phyloP scores from a whole-genome alignment of 345 rosid species.

The Litchi chinensis region DNA sequence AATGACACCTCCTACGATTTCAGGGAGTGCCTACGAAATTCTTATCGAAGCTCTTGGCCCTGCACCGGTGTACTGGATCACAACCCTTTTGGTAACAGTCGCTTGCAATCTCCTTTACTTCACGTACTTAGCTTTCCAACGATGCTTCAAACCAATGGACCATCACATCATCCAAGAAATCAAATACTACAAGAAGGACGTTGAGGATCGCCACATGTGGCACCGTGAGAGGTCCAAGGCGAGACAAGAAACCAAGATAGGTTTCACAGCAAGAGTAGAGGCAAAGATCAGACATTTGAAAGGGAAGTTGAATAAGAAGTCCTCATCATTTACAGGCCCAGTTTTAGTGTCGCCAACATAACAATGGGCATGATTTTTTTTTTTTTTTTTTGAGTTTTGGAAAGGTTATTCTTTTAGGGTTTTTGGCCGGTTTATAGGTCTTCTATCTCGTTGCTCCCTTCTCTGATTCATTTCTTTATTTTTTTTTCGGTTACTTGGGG shows the following conservation, averaged over 20 bases:
- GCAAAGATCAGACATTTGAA: constrained; percentile 81
- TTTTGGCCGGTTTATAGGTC: constrained; percentile 29
- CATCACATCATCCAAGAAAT: constrained; percentile 97
- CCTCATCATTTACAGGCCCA: constrained; percentile 29
- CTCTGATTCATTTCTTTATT: constrained; percentile 30
- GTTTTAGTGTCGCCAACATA: constrained; percentile 25
- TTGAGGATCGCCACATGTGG: constrained; percentile 82
- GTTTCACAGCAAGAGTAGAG: constrained; percentile 91
- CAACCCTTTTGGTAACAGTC: constrained; percentile 68
- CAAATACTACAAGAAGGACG: constrained; percentile 76
- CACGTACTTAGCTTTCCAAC: constrained; percentile 67
- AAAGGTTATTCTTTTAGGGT: constrained; percentile 14
- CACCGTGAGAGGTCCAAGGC: constrained; percentile 88
- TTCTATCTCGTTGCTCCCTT: constrained; percentile 13
- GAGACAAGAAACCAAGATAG: constrained; percentile 87
- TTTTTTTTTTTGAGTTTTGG: constrained; percentile 8
- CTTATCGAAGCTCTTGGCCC: constrained; percentile 84
- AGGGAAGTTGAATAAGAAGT: constrained; percentile 72
- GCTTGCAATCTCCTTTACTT: constrained; percentile 69
- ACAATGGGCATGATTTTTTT: constrained; percentile 18
- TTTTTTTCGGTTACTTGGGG: constrained; percentile 21
- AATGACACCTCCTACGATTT: constrained; percentile 52
- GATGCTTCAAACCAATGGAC: constrained; percentile 80
- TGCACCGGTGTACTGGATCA: constrained; percentile 72
- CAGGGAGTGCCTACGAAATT: constrained; percentile 67